Evolutionary conservation across 345 rosid genomes (phyloP).

Genomic region (Anastatica hierochuntica): DNA sequence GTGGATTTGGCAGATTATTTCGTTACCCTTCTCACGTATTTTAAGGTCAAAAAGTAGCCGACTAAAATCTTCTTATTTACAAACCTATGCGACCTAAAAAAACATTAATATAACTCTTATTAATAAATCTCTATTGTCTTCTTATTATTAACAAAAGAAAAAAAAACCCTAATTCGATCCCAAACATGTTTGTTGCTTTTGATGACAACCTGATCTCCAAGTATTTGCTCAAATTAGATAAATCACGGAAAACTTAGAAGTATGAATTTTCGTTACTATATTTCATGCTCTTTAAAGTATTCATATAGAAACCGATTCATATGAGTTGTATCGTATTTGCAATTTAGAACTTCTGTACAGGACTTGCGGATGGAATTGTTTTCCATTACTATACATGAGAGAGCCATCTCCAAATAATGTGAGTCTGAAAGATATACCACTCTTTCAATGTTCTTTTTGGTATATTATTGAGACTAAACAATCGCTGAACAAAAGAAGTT

Average conservation of each 20-base stretch:
- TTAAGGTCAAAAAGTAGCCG: no score
- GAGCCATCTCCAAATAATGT: conserved; percentile 73
- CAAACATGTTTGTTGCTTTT: no score
- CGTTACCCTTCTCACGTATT: no score
- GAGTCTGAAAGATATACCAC: conserved; percentile 22
- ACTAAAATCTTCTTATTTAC: no score
- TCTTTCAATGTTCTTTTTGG: not conserved
- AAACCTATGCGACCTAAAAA: no score
- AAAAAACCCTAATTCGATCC: no score
- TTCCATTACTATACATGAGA: conserved; percentile 61
- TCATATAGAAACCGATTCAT: not conserved
- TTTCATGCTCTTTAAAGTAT: conserved; percentile 2
- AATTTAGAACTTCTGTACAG: conserved; percentile 55
- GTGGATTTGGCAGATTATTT: no score
- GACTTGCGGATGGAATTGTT: conserved; percentile 45
- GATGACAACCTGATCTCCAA: no score
- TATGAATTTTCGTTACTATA: conserved; percentile 20
- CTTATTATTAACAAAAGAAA: no score
- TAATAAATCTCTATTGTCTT: no score
- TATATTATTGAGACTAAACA: not conserved
- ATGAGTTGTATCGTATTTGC: not conserved
- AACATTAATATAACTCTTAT: no score
- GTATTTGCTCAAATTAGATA: conserved; percentile 55
- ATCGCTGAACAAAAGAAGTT: no score
- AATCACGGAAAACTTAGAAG: conserved; percentile 59